Conservation (phyloP, 2,329 filamentous ascomycete genomes). For the Colletotrichum sp. region DNA sequence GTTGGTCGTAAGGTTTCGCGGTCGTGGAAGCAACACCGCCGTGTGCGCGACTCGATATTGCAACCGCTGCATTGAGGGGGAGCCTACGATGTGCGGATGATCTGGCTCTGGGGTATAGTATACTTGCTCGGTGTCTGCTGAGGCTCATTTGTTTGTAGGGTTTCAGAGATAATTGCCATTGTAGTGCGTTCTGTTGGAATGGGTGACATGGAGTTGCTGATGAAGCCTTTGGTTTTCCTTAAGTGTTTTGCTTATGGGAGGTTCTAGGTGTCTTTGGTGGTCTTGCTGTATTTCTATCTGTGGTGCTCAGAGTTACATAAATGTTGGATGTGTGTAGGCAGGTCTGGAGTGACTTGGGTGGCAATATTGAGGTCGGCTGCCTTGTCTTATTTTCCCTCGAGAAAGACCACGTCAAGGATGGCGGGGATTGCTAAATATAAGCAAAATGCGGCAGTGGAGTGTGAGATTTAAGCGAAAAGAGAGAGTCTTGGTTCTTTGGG, state of each 20-base stretch:
- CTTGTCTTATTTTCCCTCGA: neutral
- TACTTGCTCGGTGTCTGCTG: neutral
- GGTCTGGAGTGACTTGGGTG: neutral
- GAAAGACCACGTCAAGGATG: neutral
- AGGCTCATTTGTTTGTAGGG: neutral
- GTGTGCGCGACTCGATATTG: neutral
- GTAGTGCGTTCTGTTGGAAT: neutral
- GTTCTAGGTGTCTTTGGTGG: neutral
- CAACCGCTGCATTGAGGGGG: neutral
- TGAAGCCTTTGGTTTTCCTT: neutral
- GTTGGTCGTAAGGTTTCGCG: neutral
- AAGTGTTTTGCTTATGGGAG: neutral
- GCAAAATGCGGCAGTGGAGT: neutral
- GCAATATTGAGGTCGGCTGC: neutral
- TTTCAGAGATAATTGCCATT: neutral
- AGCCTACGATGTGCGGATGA: neutral
- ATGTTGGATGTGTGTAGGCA: neutral
- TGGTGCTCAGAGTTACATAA: neutral
- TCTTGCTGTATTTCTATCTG: neutral
- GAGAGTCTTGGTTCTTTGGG: neutral
- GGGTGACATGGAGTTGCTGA: neutral
- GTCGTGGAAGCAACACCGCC: neutral
- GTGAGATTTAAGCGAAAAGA: neutral
- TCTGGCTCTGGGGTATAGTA: neutral
- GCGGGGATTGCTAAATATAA: neutral